Evolutionary conservation across 2,329 filamentous ascomycete genomes (phyloP).

Genomic region (Lasiodiplodia theobromae): DNA sequence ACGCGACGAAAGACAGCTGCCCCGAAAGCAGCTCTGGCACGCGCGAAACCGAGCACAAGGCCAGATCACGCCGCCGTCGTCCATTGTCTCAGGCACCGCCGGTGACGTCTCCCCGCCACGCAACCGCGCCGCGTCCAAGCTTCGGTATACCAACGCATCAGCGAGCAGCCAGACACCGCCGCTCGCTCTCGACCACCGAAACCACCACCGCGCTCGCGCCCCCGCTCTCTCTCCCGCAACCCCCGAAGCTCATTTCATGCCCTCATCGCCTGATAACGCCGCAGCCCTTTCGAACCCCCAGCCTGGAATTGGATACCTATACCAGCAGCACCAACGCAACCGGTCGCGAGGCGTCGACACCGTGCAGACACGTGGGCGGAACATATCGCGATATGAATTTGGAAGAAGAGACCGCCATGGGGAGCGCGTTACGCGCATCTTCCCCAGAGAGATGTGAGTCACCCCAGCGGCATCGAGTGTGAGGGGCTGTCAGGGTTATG

Average conservation of each 20-base stretch:
- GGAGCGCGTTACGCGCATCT: conserved; percentile 48
- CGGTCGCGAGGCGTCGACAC: conserved; percentile 45
- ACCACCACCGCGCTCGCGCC: neutral
- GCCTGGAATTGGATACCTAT: conserved; percentile 44
- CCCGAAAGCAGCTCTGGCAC: conserved; percentile 10
- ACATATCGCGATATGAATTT: conserved; percentile 50
- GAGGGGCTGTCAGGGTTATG: neutral
- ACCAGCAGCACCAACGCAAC: conserved; percentile 47
- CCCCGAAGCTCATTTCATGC: conserved; percentile 29
- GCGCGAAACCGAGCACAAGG: conserved; percentile 23
- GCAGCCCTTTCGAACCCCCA: conserved; percentile 42
- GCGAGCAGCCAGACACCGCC: conserved; percentile 17
- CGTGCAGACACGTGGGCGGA: conserved; percentile 44
- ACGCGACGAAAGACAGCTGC: conserved; percentile 2
- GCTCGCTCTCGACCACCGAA: conserved; percentile 8
- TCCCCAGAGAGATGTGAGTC: conserved; percentile 50
- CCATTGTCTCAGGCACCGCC: conserved; percentile 20
- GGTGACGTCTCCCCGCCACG: conserved; percentile 29
- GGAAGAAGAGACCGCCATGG: conserved; percentile 50
- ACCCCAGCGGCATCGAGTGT: neutral
- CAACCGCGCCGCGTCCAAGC: conserved; percentile 24
- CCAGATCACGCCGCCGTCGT: conserved; percentile 16
- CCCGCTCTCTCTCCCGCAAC: neutral
- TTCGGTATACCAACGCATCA: conserved; percentile 5
- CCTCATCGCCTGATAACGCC: conserved; percentile 42